phyloP scores from a whole-genome alignment of 305 asterid species.

The Solanum hybrid region DNA sequence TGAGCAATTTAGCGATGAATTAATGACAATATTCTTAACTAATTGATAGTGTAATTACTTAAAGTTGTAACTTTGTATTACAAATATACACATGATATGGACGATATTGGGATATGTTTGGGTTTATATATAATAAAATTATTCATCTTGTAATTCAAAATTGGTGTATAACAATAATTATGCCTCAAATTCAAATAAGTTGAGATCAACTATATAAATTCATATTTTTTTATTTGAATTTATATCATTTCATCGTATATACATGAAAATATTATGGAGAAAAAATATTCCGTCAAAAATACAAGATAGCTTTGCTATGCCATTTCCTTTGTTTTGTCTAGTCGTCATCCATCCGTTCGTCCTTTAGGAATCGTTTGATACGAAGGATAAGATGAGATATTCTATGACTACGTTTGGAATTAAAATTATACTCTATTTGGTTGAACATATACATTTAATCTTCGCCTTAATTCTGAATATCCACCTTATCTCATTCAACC shows the following conservation, averaged over 20 bases:
- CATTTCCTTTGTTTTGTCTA: not conserved
- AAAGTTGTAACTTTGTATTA: not conserved
- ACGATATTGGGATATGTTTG: not conserved
- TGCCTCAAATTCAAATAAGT: no score
- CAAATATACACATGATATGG: not conserved
- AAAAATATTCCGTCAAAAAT: not conserved
- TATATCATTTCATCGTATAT: not conserved
- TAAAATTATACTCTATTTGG: not conserved
- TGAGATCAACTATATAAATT: not conserved
- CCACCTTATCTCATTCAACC: not conserved
- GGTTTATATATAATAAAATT: not conserved
- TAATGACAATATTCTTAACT: not conserved
- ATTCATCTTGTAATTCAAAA: not conserved
- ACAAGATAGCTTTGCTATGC: not conserved
- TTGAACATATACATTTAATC: not conserved
- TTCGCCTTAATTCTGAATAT: not conserved
- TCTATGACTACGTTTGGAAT: not conserved
- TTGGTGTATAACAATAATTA: not conserved
- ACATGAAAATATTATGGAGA: not conserved
- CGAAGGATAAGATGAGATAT: not conserved
- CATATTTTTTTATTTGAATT: no score
- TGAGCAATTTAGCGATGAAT: not conserved
- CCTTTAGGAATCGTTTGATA: not conserved
- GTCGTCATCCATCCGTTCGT: not conserved
- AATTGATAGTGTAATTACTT: not conserved